A percentile compares a stretch with the other conserved stretches of the same genome.
Evolutionary conservation across 768 basidiomycete species (phyloP).

Genomic region (Pholiota molesta): DNA sequence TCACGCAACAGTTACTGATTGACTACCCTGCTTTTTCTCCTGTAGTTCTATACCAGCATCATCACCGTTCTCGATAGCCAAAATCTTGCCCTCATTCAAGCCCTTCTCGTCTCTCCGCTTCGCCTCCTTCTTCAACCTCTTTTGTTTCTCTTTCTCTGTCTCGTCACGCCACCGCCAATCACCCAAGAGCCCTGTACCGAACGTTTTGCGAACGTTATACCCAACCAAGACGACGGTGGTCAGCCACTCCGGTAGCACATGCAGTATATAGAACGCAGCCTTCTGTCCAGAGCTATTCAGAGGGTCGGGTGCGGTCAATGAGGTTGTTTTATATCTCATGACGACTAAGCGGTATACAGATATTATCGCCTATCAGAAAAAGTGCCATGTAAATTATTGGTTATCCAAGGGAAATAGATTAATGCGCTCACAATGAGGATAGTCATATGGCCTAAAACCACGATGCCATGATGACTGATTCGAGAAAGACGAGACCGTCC

Average conservation of each 20-base stretch:
- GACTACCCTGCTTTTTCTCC: background rate
- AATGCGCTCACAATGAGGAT: background rate
- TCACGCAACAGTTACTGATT: no score
- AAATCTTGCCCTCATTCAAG: background rate
- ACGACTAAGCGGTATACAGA: background rate
- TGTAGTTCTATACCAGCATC: background rate
- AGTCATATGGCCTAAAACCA: background rate
- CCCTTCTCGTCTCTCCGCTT: conserved; percentile 2
- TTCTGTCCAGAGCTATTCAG: background rate
- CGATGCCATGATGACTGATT: background rate
- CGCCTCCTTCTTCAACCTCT: conserved; percentile 13
- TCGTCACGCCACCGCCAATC: background rate
- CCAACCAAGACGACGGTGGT: background rate
- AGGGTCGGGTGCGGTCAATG: background rate
- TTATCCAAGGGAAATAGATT: background rate
- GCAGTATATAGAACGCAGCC: background rate
- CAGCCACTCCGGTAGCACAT: conserved; percentile 5
- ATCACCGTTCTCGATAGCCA: background rate
- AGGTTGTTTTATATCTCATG: background rate
- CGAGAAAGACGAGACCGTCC: background rate
- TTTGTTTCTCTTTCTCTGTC: background rate
- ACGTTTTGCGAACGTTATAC: background rate
- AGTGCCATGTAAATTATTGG: background rate
- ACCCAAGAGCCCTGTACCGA: background rate
- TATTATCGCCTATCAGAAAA: background rate